phyloP scores from a whole-genome alignment of 805 yeast species.

The Clavispora asparagi region DNA sequence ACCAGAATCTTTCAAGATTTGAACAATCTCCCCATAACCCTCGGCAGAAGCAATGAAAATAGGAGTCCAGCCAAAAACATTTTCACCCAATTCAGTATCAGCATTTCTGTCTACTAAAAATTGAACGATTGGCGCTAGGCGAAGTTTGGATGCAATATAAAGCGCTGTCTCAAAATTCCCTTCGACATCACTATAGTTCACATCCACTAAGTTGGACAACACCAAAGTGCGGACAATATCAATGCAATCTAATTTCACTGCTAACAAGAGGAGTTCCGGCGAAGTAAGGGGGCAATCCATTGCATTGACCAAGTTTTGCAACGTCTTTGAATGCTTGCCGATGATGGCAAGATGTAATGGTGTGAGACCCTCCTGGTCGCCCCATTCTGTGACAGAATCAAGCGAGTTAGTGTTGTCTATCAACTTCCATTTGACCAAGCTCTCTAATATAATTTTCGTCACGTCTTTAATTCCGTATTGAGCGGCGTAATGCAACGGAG shows the following conservation, averaged over 20 bases:
- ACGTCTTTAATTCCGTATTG: conserved; percentile 76
- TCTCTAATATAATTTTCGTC: conserved; percentile 51
- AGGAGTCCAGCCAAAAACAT: conserved; percentile 91
- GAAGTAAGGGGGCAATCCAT: conserved; percentile 38
- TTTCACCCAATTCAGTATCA: conserved; percentile 68
- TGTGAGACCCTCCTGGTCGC: conserved; percentile 71
- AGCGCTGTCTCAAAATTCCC: conserved; percentile 70
- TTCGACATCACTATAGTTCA: conserved; percentile 57
- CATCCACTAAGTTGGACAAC: conserved; percentile 51
- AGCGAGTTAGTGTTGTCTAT: conserved; percentile 45
- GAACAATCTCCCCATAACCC: conserved; percentile 58
- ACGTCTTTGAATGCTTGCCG: conserved; percentile 78
- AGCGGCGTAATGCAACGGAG: conserved; percentile 87
- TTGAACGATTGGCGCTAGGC: conserved; percentile 48
- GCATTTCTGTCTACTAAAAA: conserved; percentile 58
- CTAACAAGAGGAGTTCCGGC: conserved; percentile 58
- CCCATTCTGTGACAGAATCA: conserved; percentile 59
- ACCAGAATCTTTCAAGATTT: conserved; percentile 46
- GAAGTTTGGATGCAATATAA: conserved; percentile 71
- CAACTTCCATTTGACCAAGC: conserved; percentile 55
- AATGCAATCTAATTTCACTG: conserved; percentile 60
- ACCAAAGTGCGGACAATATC: conserved; percentile 52
- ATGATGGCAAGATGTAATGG: conserved; percentile 81
- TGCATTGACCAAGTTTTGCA: conserved; percentile 50
- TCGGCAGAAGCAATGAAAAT: conserved; percentile 86